These are phyloP conservation scores for Rutstroemia sydowiana DNA, from an alignment of 2,329 filamentous ascomycete species.

Conservation along the genomic window DNA sequence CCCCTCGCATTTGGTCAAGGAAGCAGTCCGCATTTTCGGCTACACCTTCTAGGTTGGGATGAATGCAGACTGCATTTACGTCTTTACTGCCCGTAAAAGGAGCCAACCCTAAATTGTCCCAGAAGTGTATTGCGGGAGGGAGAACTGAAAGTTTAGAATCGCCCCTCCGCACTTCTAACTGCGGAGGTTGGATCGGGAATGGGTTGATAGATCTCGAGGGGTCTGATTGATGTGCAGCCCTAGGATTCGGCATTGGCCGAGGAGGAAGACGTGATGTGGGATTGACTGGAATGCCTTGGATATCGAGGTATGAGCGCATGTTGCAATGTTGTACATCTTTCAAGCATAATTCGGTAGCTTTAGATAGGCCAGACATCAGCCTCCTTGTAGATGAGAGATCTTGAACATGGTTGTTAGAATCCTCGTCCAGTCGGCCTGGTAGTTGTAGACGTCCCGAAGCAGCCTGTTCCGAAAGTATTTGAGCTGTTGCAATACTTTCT, in stretches of 20 bases:
- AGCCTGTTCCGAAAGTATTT: constrained; percentile 65
- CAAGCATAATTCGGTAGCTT: constrained; percentile 39
- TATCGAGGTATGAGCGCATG: constrained; percentile 46
- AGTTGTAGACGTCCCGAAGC: constrained; percentile 41
- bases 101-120: constrained; percentile 71
- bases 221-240: constrained; percentile 16
- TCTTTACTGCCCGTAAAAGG: constrained; percentile 67
- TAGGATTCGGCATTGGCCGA: constrained; percentile 23
- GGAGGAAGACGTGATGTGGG: constrained; percentile 42
- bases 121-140: constrained; percentile 68
- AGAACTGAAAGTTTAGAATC: constrained; percentile 65
- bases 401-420: constrained; percentile 6
- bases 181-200: constrained; percentile 59
- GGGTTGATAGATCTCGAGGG: constrained; percentile 42
- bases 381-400: constrained; percentile 21
- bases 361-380: constrained; percentile 38
- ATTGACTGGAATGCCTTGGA: constrained; percentile 49
- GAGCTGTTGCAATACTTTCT: constrained; percentile 59
- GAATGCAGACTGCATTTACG: constrained; percentile 62
- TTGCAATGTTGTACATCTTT: constrained; percentile 35
- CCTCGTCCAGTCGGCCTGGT: constrained; percentile 10
- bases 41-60: constrained; percentile 58
- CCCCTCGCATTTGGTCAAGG: constrained; percentile 57
- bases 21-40: constrained; percentile 54
- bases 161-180: constrained; percentile 63